phyloP scores from a whole-genome alignment of 768 basidiomycete species.

The Collybia mongolica region DNA sequence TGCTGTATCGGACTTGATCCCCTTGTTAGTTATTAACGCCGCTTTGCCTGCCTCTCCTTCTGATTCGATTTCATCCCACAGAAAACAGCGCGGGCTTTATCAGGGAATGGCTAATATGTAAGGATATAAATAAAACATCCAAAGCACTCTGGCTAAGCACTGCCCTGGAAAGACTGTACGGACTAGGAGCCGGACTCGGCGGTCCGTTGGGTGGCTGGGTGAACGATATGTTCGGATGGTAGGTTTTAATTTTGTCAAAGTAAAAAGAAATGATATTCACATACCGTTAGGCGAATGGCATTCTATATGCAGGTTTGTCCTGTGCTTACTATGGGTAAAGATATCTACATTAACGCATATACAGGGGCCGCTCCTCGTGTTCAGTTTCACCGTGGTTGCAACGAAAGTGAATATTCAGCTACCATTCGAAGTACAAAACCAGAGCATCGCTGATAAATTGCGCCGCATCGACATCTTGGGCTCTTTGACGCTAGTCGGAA shows the following conservation, averaged over 20 bases:
- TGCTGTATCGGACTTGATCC: constrained; percentile 85
- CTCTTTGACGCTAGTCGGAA: constrained; percentile 72
- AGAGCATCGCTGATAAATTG: constrained; percentile 60
- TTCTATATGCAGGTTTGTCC: constrained; percentile 78
- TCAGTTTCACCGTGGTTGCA: constrained; percentile 69
- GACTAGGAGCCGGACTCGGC: constrained; percentile 78
- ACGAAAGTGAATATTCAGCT: constrained; percentile 78
- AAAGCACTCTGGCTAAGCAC: background rate
- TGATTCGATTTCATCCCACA: constrained; percentile 23
- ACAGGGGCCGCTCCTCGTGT: constrained; percentile 74
- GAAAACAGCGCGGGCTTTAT: constrained; percentile 84
- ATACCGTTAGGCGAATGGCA: constrained; percentile 66
- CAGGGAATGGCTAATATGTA: constrained; percentile 92
- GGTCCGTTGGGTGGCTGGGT: constrained; percentile 85
- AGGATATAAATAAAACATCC: constrained; percentile 19
- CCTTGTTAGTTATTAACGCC: constrained; percentile 54
- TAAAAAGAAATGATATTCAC: constrained; percentile 1
- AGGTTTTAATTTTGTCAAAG: constrained; percentile 25
- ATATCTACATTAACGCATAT: constrained; percentile 10
- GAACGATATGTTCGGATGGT: constrained; percentile 86
- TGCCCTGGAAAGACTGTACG: constrained; percentile 58
- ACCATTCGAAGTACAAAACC: constrained; percentile 62
- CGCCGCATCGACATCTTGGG: constrained; percentile 85
- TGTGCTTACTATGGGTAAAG: background rate
- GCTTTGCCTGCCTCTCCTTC: constrained; percentile 5